A percentile compares a stretch with the other conserved stretches of the same genome.
Evolutionary conservation across 768 basidiomycete species (phyloP).

Genomic region (Russula griseocarnosa): DNA sequence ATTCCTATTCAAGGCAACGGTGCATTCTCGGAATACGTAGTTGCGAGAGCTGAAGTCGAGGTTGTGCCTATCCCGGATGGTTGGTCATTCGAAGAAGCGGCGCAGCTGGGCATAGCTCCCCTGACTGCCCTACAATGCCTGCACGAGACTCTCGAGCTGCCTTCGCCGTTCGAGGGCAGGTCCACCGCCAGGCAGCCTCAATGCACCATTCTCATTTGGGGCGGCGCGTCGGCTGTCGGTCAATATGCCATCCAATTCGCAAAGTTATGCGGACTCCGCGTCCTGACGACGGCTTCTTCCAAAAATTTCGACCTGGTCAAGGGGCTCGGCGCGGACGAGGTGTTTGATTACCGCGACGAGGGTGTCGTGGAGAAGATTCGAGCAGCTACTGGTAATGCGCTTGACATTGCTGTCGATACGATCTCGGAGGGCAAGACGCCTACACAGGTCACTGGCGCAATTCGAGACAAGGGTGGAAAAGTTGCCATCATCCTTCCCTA

Average conservation of each 20-base stretch:
- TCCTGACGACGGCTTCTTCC: conserved; percentile 39
- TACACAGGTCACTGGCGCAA: conserved; percentile 18
- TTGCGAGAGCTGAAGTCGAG: conserved; percentile 13
- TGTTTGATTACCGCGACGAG: conserved; percentile 36
- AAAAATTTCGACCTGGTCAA: conserved; percentile 36
- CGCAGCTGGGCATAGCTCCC: conserved; percentile 23
- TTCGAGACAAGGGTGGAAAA: conserved; percentile 26
- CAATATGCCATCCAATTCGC: conserved; percentile 37
- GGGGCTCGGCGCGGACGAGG: conserved; percentile 37
- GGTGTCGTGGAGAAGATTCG: conserved; percentile 32
- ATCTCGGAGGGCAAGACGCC: conserved; percentile 21
- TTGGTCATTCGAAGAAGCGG: conserved; percentile 27
- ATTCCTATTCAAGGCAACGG: conserved; percentile 7
- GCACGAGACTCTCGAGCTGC: conserved; percentile 20
- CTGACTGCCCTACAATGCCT: conserved; percentile 25
- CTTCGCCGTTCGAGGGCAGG: conserved; percentile 14
- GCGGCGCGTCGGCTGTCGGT: conserved; percentile 37
- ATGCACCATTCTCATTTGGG: conserved; percentile 23
- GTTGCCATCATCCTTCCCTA: conserved; percentile 19
- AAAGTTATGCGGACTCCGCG: conserved; percentile 33
- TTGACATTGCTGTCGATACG: conserved; percentile 30
- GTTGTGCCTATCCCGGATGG: conserved; percentile 18
- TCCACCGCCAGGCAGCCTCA: background rate
- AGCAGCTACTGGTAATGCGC: conserved; percentile 25
- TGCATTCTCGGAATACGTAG: conserved; percentile 20